Evolutionary conservation across 768 basidiomycete species (phyloP).

Genomic region (Suillus subaureus): DNA sequence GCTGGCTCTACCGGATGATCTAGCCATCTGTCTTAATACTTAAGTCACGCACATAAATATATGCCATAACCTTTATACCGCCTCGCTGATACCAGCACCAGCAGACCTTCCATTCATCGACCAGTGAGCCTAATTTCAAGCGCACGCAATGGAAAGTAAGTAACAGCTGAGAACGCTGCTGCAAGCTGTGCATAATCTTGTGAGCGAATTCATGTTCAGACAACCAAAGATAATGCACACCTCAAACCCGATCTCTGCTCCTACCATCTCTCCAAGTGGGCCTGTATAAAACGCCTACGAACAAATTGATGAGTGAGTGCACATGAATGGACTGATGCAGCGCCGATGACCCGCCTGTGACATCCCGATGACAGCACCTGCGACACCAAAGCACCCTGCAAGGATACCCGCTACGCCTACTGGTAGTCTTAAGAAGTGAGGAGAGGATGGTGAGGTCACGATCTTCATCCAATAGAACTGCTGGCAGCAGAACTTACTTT

Average conservation of each 20-base stretch:
- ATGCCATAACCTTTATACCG: not conserved
- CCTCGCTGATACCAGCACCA: no score
- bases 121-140: conserved; percentile 49
- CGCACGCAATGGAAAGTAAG: conserved; percentile 50
- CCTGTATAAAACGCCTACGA: conserved; percentile 50
- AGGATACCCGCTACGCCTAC: conserved; percentile 49
- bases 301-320: not conserved
- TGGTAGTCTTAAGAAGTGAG: conserved; percentile 38
- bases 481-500: conserved; percentile 26
- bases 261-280: conserved; percentile 46
- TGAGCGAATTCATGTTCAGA: not conserved
- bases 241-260: conserved; percentile 60
- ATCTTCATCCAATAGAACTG: not conserved
- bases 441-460: not conserved
- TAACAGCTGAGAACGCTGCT: conserved; percentile 47
- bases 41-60: no score
- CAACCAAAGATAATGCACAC: conserved; percentile 25
- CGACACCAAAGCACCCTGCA: conserved; percentile 49
- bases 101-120: conserved; percentile 22
- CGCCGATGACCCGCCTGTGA: conserved; percentile 35
- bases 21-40: not conserved
- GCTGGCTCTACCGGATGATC: not conserved
- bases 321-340: not conserved
- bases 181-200: conserved; percentile 36
- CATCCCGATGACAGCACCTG: conserved; percentile 55